These are phyloP conservation scores for Scedosporium dehoogii DNA, from an alignment of 2,329 filamentous ascomycete species.

Conservation along the genomic window DNA sequence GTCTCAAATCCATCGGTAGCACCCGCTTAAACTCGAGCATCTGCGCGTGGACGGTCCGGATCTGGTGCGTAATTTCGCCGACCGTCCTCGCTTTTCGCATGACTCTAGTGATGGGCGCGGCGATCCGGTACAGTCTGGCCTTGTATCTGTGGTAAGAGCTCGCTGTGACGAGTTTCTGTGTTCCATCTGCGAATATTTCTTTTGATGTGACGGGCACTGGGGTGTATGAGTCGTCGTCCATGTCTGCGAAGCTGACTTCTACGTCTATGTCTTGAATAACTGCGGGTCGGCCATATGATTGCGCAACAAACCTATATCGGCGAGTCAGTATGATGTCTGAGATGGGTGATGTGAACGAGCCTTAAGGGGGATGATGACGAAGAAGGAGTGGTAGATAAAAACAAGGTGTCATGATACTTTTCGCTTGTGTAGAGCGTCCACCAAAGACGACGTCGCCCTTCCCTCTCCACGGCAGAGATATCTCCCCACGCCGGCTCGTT, in stretches of 20 bases:
- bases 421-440: background rate
- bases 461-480: background rate
- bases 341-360: no score
- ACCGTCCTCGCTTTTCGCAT: background rate
- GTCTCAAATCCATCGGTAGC: background rate
- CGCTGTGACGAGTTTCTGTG: background rate
- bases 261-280: background rate
- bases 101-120: background rate
- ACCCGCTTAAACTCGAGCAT: background rate
- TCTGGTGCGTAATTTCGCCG: background rate
- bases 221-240: background rate
- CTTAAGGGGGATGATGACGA: background rate
- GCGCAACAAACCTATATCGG: background rate
- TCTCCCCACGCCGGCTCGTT: background rate
- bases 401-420: background rate
- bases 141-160: slow-evolving; percentile 1
- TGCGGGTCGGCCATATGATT: background rate
- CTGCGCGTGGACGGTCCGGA: background rate
- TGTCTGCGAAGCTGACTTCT: background rate
- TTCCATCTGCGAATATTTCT: background rate
- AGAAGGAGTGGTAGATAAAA: background rate
- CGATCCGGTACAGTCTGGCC: slow-evolving; percentile 1
- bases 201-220: background rate
- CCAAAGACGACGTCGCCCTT: background rate
- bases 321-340: no score